Evolutionary conservation across 768 basidiomycete genomes (phyloP), one percentile per base, ranked within the genome.

Genomic region (Tylopilus subfusipes): DNA sequence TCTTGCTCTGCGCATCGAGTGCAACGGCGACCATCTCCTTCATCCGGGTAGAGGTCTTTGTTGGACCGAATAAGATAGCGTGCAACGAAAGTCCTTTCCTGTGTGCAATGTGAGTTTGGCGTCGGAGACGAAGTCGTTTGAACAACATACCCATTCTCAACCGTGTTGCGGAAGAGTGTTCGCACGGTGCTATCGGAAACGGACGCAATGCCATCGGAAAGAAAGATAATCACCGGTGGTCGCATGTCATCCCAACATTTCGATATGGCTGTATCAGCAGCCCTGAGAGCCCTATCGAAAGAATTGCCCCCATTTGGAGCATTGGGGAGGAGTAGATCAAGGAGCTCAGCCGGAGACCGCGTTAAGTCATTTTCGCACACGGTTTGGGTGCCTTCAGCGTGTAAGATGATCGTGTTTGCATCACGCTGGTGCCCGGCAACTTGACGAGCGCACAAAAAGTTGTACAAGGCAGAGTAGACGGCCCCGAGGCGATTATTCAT

Each of bases 1-100:
- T 71, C 31, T 58, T 67, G 30, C 58, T 75, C 56, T 82, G 78
- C 3, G 76, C 73, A 43, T 79, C 75, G 18, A 62, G 61, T 1
- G 84, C 84, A 9, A 82, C 70, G 5, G 71, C 56, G 3, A 77
- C 65, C 83, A 85, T 84, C 5, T 68, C 64, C 16, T 72, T 61
- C 48, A 85, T 68, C 14, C 63, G 54, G 3, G 34, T 21, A 48
- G 55, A 56, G 2, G 52, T 63, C 31, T 0, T 7, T n/a, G 65
- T 57, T 2, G 72, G 68, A 7, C 82, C 83, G 39, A 84, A 84
- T 2, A 78, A 71, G 30, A 85, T 79, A 0, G 82, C 69, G 18
- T 84, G 83, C 53, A 85, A 77, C 2, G 82, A 82, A 4, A 85
- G 70, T 16, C 79, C 74, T 68, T 75, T 78, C 21, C 83, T 84